A percentile compares a stretch with the other conserved stretches of the same genome.
Evolutionary conservation across 148 eudicot species (phyloP).

Genomic region (Chenopodium suecicum): DNA sequence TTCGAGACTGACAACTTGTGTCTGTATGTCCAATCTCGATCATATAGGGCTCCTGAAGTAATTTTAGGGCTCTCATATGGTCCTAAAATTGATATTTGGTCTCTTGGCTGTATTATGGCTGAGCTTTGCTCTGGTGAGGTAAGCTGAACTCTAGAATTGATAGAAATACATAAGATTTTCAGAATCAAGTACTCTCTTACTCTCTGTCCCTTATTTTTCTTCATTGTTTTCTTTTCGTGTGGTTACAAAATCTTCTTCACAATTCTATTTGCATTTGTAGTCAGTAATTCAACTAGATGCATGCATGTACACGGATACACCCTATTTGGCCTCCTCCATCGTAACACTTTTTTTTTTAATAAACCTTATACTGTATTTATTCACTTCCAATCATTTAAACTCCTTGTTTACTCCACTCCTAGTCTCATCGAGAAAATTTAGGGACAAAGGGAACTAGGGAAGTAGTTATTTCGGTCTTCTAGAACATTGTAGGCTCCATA

Average conservation of each 20-base stretch:
- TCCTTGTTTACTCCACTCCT: background rate
- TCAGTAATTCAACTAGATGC: no score
- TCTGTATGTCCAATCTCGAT: constrained; percentile 90
- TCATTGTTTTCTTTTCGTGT: background rate
- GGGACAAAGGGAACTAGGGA: background rate
- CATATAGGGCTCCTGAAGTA: constrained; percentile 97
- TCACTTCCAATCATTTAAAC: no score
- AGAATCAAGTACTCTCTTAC: background rate
- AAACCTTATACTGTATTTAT: background rate
- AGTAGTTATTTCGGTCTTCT: background rate
- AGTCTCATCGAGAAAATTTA: background rate
- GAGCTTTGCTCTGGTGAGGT: constrained; percentile 93
- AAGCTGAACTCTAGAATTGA: constrained; percentile 16
- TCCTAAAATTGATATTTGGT: constrained; percentile 93
- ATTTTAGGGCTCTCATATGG: constrained; percentile 92
- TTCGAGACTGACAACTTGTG: constrained; percentile 71
- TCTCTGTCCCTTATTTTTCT: background rate
- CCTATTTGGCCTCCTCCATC: no score
- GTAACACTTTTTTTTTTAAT: no score
- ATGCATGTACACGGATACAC: no score
- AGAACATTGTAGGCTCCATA: background rate
- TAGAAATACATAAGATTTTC: background rate
- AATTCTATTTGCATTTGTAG: no score
- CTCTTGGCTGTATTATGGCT: constrained; percentile 89
- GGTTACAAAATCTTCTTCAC: background rate